phyloP scores from a whole-genome alignment of 192 early-diverging fungal genomes.

The Backusella sp. region DNA sequence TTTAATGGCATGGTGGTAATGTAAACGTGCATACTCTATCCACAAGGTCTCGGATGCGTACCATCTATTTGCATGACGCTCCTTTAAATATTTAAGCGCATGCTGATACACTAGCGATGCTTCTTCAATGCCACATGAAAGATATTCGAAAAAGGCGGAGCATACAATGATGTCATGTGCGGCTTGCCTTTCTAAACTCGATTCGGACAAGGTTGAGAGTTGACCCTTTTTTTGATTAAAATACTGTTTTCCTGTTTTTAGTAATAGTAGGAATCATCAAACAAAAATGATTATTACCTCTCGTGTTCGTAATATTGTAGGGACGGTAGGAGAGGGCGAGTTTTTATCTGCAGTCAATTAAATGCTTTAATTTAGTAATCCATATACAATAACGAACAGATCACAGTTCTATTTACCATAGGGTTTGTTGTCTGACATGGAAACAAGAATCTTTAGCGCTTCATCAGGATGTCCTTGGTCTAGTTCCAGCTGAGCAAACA shows the following conservation, averaged over 20 bases:
- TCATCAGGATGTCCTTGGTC: conserved; percentile 41
- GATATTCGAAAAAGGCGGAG: conserved; percentile 46
- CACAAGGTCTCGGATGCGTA: conserved; percentile 37
- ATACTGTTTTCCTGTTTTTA: conserved; percentile 18
- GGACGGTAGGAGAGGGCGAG: conserved; percentile 10
- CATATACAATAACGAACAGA: not conserved
- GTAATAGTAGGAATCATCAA: not conserved
- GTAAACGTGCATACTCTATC: conserved; percentile 38
- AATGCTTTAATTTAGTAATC: not conserved
- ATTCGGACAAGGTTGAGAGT: conserved; percentile 27
- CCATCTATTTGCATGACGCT: conserved; percentile 21
- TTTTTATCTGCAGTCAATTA: conserved; percentile 4
- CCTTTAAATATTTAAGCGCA: conserved; percentile 18
- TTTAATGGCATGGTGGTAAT: conserved; percentile 30
- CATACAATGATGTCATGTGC: conserved; percentile 38
- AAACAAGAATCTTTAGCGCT: conserved; percentile 44
- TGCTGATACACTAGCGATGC: conserved; percentile 42
- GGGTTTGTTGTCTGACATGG: conserved; percentile 31
- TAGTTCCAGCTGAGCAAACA: conserved; percentile 53
- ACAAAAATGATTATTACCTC: conserved; percentile 21
- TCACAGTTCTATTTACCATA: conserved; percentile 7
- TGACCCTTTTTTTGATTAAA: conserved; percentile 42
- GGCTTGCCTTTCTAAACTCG: conserved; percentile 29
- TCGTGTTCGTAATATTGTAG: conserved; percentile 39
- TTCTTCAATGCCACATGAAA: conserved; percentile 33